Conservation (phyloP, 73 alveolate species). For the Effrenium voratum region DNA sequence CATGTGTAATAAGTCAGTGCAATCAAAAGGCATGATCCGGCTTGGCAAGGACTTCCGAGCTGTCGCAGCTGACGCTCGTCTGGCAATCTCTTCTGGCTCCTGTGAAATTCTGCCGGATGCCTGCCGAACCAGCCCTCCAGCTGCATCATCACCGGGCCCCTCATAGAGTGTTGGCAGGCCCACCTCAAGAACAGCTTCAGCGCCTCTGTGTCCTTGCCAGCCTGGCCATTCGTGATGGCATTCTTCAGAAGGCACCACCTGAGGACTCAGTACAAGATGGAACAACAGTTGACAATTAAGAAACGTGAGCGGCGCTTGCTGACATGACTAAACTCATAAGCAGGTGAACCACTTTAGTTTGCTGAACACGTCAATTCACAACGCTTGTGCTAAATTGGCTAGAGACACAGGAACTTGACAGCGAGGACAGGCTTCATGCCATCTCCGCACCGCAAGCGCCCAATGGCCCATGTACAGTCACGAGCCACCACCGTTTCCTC, state of each 20-base stretch:
- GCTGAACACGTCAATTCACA: no score
- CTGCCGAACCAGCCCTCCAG: background rate
- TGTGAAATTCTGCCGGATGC: background rate
- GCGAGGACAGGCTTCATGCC: background rate
- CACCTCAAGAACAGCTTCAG: background rate
- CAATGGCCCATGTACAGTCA: background rate
- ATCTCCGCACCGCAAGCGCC: background rate
- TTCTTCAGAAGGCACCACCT: background rate
- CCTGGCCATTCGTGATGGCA: background rate
- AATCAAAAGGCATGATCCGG: background rate
- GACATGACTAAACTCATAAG: no score
- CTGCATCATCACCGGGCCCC: background rate
- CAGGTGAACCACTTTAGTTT: no score
- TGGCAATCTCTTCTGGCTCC: background rate
- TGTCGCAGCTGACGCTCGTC: background rate
- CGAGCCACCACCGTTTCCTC: background rate
- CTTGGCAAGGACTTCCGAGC: background rate
- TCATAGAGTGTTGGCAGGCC: background rate
- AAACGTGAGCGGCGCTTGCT: no score
- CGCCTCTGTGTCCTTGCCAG: background rate
- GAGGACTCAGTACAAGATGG: no score
- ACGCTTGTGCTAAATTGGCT: no score
- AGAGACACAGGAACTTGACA: background rate
- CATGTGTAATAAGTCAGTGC: background rate
- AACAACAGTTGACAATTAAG: no score